These are phyloP conservation scores for Daldinia vernicosa DNA, from an alignment of 495 filamentous ascomycete genomes.

Conservation along the genomic window DNA sequence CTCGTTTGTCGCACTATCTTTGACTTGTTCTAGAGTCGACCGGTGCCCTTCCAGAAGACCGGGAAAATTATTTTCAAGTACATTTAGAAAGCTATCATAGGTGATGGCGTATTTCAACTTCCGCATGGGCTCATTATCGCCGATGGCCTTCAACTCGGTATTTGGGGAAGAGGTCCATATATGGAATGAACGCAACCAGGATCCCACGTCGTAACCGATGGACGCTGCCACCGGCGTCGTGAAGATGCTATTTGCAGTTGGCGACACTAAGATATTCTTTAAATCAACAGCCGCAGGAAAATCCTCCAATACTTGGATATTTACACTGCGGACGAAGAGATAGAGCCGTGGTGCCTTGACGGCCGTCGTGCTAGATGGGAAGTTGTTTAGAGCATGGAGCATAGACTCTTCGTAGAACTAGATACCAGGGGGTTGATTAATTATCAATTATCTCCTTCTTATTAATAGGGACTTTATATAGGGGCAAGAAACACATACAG, in stretches of 20 bases:
- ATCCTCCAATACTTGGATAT: not conserved
- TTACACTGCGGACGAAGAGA: not conserved
- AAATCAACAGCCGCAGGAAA: not conserved
- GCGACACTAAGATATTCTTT: not conserved
- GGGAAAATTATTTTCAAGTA: not conserved
- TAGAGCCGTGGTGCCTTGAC: not conserved
- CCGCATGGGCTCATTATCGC: not conserved
- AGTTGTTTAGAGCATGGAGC: not conserved
- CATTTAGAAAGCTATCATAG: not conserved
- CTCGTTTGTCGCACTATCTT: not conserved
- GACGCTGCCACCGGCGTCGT: not conserved
- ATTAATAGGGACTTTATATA: not conserved
- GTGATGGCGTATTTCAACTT: not conserved
- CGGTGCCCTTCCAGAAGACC: not conserved
- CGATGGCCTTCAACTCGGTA: not conserved
- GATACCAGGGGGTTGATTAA: not conserved
- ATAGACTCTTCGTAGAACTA: not conserved
- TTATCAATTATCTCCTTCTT: not conserved
- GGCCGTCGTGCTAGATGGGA: not conserved
- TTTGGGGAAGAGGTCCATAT: not conserved
- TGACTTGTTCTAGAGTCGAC: not conserved
- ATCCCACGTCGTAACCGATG: not conserved
- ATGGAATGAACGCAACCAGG: not conserved
- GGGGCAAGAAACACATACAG: not conserved
- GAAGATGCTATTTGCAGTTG: not conserved